A percentile compares a stretch with the other conserved stretches of the same genome.
These are phyloP conservation scores for Amanita exitialis DNA, from an alignment of 768 basidiomycete genomes.

Conservation along the genomic window DNA sequence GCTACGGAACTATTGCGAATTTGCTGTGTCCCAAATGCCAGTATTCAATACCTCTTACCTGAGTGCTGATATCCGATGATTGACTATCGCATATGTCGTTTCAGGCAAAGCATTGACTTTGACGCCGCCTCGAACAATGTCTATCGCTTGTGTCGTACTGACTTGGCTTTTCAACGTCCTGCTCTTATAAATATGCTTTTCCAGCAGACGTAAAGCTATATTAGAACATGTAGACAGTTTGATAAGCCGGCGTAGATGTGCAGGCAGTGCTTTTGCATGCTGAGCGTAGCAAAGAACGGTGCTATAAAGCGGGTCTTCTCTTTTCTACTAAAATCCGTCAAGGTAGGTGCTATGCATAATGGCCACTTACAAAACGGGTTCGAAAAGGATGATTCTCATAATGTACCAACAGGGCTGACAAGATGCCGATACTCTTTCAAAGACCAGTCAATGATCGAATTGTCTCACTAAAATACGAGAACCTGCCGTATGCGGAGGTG, in stretches of 20 bases:
- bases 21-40: background rate
- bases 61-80: conserved; percentile 58
- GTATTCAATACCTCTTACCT: conserved; percentile 27
- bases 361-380: conserved; percentile 34
- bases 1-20: conserved; percentile 25
- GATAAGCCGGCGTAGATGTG: conserved; percentile 35
- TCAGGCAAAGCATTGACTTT: conserved; percentile 80
- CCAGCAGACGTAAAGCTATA: conserved; percentile 39
- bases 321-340: conserved; percentile 24
- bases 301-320: conserved; percentile 47
- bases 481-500: conserved; percentile 68
- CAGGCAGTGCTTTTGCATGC: conserved; percentile 46
- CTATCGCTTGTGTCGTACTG: conserved; percentile 71
- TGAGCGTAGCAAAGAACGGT: conserved; percentile 58
- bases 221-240: conserved; percentile 37
- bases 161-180: conserved; percentile 33
- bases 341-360: background rate
- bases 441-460: background rate
- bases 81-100: conserved; percentile 46
- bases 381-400: conserved; percentile 59
- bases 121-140: conserved; percentile 56
- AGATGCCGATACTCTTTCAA: conserved; percentile 69
- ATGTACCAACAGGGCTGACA: conserved; percentile 57
- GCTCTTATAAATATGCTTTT: conserved; percentile 33
- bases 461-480: background rate